Base-by-base conservation (phyloP, 2,329 filamentous ascomycete species). In the Venturiaceae sp. region DNA sequence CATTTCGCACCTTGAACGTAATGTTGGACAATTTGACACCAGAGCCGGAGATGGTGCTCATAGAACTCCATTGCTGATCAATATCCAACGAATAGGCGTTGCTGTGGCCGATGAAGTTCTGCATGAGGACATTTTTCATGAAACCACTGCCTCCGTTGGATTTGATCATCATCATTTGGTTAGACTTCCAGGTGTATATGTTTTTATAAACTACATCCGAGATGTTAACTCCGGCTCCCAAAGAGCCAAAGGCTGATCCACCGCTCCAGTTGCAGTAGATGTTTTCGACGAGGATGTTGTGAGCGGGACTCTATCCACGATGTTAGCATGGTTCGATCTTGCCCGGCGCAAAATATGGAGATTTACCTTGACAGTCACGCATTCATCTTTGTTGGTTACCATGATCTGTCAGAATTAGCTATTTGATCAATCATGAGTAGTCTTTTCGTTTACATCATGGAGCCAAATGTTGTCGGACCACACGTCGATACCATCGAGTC, bases 151-250 rank as follows among this genome's bases (percentile, higher is more conserved):
- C 82, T 44, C 82, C 82, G 63, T 83, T 80, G 57, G 76, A 79
- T 68, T 84, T 85, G 72, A 84, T 77, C 80, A 83, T 81, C 68
- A 78, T 77, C 81, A 84, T 83, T 65, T 84, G 80, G 72, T 84
- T 84, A 9, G 77, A 79, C n/a, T 74, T 71, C 69, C 74, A 77
- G 32, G 81, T 83, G 71, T 84, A 84, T 61, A 84, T 66, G 65
- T 83, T 82, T 63, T 72, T 71, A 71, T 83, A 84, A 30, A 71
- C 67, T 60, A 84, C 74, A 60, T 80, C 70, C 39, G 75, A 76
- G 65, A 83, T 78, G 60, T 77, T 72, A 59, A 69, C 78, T 59
- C 75, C 74, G 13, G 70, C 67, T 5, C 74, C 76, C 2, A 85
- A 72, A 3, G 79, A 82, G 36, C 82, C 82, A 63, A 85, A 80